phyloP scores from a whole-genome alignment of 768 basidiomycete species.

The Serendipita indica region DNA sequence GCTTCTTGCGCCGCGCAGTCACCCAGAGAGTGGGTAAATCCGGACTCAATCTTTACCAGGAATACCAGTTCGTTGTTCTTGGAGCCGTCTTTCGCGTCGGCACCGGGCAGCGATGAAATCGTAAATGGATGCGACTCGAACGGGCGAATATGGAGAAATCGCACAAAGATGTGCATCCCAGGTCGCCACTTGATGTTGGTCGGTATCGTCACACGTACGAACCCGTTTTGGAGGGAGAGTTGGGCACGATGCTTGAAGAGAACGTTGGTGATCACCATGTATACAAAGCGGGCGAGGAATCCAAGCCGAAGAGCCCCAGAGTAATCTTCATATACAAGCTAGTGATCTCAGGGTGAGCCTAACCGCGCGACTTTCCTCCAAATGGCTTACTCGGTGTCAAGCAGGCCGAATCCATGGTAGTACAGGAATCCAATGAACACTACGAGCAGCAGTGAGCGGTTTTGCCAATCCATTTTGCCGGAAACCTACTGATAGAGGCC shows the following conservation, averaged over 20 bases:
- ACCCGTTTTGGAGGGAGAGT: not conserved
- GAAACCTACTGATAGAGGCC: constrained; percentile 4
- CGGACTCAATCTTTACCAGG: not conserved
- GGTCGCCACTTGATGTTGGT: constrained; percentile 8
- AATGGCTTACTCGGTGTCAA: constrained; percentile 3
- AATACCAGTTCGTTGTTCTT: not conserved
- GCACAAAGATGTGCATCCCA: constrained; percentile 13
- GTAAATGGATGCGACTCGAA: constrained; percentile 13
- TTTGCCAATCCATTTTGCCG: too few species aligned
- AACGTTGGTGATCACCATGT: not conserved
- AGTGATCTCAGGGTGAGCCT: not conserved
- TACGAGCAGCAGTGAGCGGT: too few species aligned
- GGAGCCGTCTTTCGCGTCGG: not conserved
- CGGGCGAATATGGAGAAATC: constrained; percentile 11
- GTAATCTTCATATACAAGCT: constrained; percentile 1
- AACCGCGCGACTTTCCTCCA: too few species aligned
- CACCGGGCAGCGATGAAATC: not conserved
- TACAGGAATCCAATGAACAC: constrained; percentile 1
- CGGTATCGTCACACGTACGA: not conserved
- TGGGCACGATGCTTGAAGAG: not conserved
- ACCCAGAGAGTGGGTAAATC: not conserved
- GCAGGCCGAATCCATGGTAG: not conserved
- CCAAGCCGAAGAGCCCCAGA: not conserved
- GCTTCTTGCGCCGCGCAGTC: not conserved
- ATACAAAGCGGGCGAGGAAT: not conserved